phyloP scores from a whole-genome alignment of 129 eudicot genomes.

The Mikania micrantha region DNA sequence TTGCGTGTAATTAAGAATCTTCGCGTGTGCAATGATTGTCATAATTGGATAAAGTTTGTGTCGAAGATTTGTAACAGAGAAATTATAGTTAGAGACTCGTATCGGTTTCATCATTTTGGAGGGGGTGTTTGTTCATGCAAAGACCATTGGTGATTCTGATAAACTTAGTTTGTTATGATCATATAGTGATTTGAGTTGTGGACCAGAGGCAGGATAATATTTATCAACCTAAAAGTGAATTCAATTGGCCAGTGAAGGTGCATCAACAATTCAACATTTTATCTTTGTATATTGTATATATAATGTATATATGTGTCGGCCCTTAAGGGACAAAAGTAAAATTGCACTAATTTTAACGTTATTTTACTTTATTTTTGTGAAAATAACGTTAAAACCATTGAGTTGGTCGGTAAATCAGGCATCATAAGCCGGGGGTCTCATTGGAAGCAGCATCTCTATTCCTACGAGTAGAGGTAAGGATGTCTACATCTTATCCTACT shows the following conservation, averaged over 20 bases:
- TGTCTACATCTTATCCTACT: too few species aligned
- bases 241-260: background rate
- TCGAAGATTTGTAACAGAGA: conserved; percentile 54
- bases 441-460: too few species aligned
- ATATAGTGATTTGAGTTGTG: background rate
- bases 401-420: too few species aligned
- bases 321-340: too few species aligned
- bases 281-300: too few species aligned
- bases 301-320: too few species aligned
- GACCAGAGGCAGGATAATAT: background rate
- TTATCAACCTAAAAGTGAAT: background rate
- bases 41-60: conserved; percentile 87
- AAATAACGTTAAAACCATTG: too few species aligned
- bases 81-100: conserved; percentile 79
- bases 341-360: too few species aligned
- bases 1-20: conserved; percentile 88
- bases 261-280: background rate
- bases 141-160: conserved; percentile 72
- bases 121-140: conserved; percentile 80
- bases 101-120: conserved; percentile 88
- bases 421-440: too few species aligned
- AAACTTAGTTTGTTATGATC: background rate
- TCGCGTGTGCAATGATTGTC: conserved; percentile 89
- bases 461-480: too few species aligned
- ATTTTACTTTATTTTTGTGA: too few species aligned